Evolutionary conservation across 1,139 yeast species (phyloP).

Genomic region (Candida pseudoviswanathii): DNA sequence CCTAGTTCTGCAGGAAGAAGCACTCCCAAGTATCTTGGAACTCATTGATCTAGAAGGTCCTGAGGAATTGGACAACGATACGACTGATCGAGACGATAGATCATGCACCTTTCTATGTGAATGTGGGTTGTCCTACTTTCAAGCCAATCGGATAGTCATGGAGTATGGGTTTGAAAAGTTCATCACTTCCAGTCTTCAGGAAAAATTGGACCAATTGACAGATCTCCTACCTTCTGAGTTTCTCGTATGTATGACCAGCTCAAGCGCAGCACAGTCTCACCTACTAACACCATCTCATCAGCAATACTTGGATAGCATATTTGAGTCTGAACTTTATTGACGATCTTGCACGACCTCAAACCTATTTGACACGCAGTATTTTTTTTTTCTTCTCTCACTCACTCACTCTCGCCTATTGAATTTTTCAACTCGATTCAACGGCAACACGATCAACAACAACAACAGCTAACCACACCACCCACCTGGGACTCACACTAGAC

Average conservation of each 20-base stretch:
- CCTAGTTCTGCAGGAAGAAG: conserved; percentile 8
- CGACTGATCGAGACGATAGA: conserved; percentile 1
- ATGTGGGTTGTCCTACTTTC: conserved; percentile 16
- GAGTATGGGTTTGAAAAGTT: conserved; percentile 8
- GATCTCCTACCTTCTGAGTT: conserved; percentile 9
- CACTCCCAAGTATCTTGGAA: conserved; percentile 7
- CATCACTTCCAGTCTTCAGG: conserved; percentile 5
- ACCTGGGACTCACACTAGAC: background rate
- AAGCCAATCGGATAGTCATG: conserved; percentile 10
- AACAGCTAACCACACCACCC: background rate
- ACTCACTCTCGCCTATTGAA: background rate
- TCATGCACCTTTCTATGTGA: conserved; percentile 10
- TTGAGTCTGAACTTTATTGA: conserved; percentile 7
- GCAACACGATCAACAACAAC: conserved; percentile 6
- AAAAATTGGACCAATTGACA: conserved; percentile 8
- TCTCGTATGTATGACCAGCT: conserved; percentile 7
- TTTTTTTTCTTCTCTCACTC: background rate
- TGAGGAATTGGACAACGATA: conserved; percentile 1
- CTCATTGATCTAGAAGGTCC: conserved; percentile 12
- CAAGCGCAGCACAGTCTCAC: background rate
- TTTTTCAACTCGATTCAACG: conserved; percentile 6
- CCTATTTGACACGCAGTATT: conserved; percentile 11
- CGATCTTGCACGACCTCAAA: conserved; percentile 9
- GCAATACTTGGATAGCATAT: conserved; percentile 10
- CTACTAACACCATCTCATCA: conserved; percentile 9